Evolutionary conservation across 1,284 basidiomycete species (phyloP), one percentile per base, ranked within the genome.

Genomic region (Ustilago vetiveriae): DNA sequence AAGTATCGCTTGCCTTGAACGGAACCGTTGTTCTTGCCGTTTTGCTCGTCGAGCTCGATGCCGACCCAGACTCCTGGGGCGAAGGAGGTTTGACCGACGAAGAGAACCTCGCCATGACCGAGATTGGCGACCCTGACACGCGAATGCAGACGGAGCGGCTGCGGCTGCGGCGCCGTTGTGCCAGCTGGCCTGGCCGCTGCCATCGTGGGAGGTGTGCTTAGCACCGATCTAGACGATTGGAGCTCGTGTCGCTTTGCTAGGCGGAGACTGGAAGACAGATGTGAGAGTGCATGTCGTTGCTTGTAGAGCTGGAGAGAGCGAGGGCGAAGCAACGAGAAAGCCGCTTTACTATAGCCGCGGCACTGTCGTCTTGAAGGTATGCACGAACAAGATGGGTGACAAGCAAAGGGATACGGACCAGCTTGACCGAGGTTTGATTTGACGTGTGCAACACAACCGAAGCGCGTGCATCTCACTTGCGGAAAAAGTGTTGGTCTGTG

Each of bases 1-100:
- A 99, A 98, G 85, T 98, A 99, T 8, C 84, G 76, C 55, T 89
- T 85, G 24, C 91, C 94, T 43, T 90, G 86, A 1, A 99, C 91
- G 1, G 88, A 87, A 2, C 96, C 96, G 77, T 98, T 91, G 84
- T 99, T 98, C 88, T 98, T 98, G 35, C 96, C 96, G 39, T 88
- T 90, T 4, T 46, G 79, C 74, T 78, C 72, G 52, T 83, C 88
- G 51, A 98, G 87, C 81, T 94, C 92, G 56, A 98, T 88, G 14
- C 96, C 96, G 58, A 97, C 87, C 96, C 96, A 98, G 84, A 90
- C 90, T 0, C 96, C 96, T 2, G 88, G 82, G 14, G 92, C 88
- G 82, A 98, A 98, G 4, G 87, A 86, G 0, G 96, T 86, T 44
- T 88, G 80, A 0, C 96, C 96, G 38, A 86, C 87, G 85, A 94